These are phyloP conservation scores for Pyracantha coccinea DNA, from an alignment of 331 rosid species.

Conservation along the genomic window DNA sequence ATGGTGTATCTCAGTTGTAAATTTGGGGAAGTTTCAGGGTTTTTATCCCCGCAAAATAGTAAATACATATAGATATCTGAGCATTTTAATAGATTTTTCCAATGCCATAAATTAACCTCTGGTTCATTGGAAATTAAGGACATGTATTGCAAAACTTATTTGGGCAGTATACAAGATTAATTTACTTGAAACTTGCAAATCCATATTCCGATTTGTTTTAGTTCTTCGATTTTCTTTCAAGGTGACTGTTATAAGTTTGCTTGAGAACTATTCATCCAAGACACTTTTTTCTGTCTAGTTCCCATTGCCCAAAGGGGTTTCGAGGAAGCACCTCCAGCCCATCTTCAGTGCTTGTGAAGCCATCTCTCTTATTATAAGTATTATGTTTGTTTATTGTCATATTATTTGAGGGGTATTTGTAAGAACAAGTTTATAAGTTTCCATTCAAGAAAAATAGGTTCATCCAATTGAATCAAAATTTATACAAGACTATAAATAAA, in stretches of 20 bases:
- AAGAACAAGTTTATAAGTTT: too few species aligned
- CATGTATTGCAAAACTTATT: neutral
- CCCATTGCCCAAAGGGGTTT: neutral
- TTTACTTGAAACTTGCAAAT: neutral
- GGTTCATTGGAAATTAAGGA: neutral
- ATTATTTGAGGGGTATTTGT: neutral
- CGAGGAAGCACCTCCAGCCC: neutral
- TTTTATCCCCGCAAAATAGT: neutral
- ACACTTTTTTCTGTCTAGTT: neutral
- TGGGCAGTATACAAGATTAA: neutral
- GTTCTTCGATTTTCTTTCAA: neutral
- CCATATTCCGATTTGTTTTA: neutral
- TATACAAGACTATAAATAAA: too few species aligned
- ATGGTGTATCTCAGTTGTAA: conserved; percentile 45
- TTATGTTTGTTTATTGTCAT: neutral
- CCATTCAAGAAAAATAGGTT: too few species aligned
- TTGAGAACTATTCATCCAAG: neutral
- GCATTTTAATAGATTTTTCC: neutral
- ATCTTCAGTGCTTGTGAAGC: neutral
- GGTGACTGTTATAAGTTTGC: neutral
- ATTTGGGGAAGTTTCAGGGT: neutral
- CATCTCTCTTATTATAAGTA: neutral
- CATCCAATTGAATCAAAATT: too few species aligned
- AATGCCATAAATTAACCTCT: neutral
- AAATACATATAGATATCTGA: neutral